A percentile compares a stretch with the other conserved stretches of the same genome.
Evolutionary conservation across 495 filamentous ascomycete species (phyloP).

Genomic region (Penicillium chermesinum): DNA sequence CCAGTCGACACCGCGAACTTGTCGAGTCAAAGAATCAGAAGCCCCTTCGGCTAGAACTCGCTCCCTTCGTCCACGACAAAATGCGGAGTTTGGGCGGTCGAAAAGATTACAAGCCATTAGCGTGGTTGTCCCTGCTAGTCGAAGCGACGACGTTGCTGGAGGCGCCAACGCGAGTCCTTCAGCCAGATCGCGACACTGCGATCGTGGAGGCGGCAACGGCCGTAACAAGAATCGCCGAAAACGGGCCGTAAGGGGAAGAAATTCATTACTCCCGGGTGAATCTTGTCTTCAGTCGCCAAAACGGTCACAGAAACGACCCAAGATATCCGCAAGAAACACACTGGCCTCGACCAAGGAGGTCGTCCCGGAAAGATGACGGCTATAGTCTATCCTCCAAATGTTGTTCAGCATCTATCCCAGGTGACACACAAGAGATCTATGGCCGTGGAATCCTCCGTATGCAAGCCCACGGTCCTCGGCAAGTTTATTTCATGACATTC

Average conservation of each 20-base stretch:
- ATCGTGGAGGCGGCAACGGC: neutral
- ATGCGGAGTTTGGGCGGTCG: neutral
- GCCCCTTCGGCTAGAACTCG: neutral
- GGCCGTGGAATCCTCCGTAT: constrained; percentile 12
- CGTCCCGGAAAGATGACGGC: neutral
- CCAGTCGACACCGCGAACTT: neutral
- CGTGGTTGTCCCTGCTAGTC: constrained; percentile 2
- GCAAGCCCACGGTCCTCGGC: constrained; percentile 5
- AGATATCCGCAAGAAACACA: neutral
- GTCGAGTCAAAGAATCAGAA: neutral
- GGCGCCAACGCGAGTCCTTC: constrained; percentile 4
- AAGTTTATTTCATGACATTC: constrained; percentile 13
- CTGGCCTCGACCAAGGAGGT: neutral
- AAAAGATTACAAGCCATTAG: constrained; percentile 4
- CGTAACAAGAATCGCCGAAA: neutral
- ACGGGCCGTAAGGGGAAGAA: neutral
- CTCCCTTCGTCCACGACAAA: constrained; percentile 1
- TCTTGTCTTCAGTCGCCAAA: neutral
- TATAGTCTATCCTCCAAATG: neutral
- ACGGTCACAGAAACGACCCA: constrained; percentile 1
- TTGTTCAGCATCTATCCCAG: neutral
- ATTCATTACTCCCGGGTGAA: constrained; percentile 4
- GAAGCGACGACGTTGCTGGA: constrained; percentile 2
- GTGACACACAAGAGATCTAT: constrained; percentile 15
- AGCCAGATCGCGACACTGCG: constrained; percentile 3